phyloP scores from a whole-genome alignment of 2,329 filamentous ascomycete species.

The Cadophora malorum region DNA sequence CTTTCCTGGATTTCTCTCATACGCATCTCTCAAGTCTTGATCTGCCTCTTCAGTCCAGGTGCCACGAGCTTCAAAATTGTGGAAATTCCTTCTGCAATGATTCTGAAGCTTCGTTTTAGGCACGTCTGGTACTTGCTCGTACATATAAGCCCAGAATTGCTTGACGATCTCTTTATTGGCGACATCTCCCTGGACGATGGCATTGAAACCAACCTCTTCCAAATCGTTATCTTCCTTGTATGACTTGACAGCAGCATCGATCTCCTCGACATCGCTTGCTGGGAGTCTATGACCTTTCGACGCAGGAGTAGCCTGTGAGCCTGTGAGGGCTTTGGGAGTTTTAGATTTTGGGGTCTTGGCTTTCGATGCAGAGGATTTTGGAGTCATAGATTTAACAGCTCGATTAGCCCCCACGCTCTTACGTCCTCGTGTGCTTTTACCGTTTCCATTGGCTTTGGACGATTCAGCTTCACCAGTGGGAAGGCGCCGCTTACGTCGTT shows the following conservation, averaged over 20 bases:
- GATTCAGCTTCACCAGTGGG: constrained; percentile 30
- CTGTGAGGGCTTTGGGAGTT: background rate
- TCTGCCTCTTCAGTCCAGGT: constrained; percentile 67
- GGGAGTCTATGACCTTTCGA: constrained; percentile 17
- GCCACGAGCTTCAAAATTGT: constrained; percentile 67
- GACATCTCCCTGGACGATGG: constrained; percentile 48
- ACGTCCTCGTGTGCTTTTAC: background rate
- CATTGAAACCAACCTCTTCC: constrained; percentile 55
- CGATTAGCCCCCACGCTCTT: background rate
- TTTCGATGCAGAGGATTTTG: background rate
- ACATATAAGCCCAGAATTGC: constrained; percentile 59
- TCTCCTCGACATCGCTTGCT: constrained; percentile 18
- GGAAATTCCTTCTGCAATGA: constrained; percentile 66
- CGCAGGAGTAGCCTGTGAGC: constrained; percentile 6
- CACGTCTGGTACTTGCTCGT: constrained; percentile 55
- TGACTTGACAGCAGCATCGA: constrained; percentile 45
- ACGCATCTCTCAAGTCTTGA: constrained; percentile 55
- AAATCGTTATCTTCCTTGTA: constrained; percentile 54
- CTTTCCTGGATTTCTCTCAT: constrained; percentile 54
- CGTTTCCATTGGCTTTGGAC: constrained; percentile 15
- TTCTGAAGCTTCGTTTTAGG: constrained; percentile 61
- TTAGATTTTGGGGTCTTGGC: constrained; percentile 15
- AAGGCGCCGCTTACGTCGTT: constrained; percentile 34
- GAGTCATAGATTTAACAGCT: background rate
- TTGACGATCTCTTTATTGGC: constrained; percentile 39